These are phyloP conservation scores for Lophium mytilinum DNA, from an alignment of 495 filamentous ascomycete genomes.

Conservation along the genomic window DNA sequence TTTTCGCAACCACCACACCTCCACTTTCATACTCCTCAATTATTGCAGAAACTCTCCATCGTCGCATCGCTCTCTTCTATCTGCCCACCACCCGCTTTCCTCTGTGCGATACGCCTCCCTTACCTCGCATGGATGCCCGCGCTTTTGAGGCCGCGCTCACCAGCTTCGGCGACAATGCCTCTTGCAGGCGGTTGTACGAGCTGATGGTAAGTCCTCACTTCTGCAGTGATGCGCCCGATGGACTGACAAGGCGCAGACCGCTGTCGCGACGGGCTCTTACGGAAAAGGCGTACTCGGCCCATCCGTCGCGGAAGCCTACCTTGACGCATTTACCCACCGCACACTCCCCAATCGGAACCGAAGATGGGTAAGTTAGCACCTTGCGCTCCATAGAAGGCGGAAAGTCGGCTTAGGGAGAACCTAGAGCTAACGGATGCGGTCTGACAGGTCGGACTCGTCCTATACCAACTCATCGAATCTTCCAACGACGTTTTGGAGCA, in stretches of 20 bases:
- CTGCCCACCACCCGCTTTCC: too few relatives aligned
- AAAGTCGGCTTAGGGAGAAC: not conserved
- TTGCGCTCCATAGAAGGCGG: not conserved
- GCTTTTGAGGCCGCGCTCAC: not conserved
- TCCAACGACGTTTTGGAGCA: not conserved
- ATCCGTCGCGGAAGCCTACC: not conserved
- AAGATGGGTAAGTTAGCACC: not conserved
- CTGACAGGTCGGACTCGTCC: not conserved
- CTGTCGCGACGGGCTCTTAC: too few relatives aligned
- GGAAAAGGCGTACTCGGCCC: not conserved
- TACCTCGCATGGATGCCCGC: not conserved
- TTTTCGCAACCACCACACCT: too few relatives aligned
- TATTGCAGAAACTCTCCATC: too few relatives aligned
- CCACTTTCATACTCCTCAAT: too few relatives aligned
- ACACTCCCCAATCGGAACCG: not conserved
- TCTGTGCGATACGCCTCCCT: too few relatives aligned
- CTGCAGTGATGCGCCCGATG: not conserved
- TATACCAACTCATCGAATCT: constrained; percentile 4
- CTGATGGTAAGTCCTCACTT: not conserved
- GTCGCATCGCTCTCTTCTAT: too few relatives aligned
- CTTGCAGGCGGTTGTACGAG: not conserved
- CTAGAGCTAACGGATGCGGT: not conserved
- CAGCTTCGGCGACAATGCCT: not conserved
- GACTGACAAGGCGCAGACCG: too few relatives aligned
- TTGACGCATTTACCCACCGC: not conserved